Conservation (phyloP, 108 stramenopile species). For the Pseudonitzschia multiseries region DNA sequence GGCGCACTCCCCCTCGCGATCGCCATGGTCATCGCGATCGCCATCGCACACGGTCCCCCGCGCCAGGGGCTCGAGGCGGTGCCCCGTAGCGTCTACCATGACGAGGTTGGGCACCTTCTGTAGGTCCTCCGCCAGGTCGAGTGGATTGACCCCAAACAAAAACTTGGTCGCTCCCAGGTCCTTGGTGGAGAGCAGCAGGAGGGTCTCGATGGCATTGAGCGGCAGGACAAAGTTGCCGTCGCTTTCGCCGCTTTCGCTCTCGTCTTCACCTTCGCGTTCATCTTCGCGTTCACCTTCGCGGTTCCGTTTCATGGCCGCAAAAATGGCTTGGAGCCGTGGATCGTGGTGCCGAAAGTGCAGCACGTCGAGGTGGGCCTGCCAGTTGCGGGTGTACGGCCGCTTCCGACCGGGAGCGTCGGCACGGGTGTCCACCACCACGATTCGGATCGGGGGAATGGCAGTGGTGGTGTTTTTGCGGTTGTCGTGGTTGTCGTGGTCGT, state of each 20-base stretch:
- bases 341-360: slow-evolving; percentile 10
- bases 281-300: too few relatives aligned
- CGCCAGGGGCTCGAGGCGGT: slow-evolving; percentile 13
- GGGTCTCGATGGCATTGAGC: slow-evolving; percentile 26
- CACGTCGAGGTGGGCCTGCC: slow-evolving; percentile 13
- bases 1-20: too few relatives aligned
- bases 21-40: too few relatives aligned
- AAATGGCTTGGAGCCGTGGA: slow-evolving; percentile 15
- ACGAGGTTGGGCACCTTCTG: slow-evolving; percentile 18
- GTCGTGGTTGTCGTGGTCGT: too few relatives aligned
- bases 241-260: too few relatives aligned
- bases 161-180: slow-evolving; percentile 26
- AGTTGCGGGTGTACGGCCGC: slow-evolving; percentile 22
- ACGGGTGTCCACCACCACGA: slow-evolving; percentile 25
- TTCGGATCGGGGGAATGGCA: slow-evolving; percentile 19
- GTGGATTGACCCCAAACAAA: slow-evolving; percentile 18
- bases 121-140: slow-evolving; percentile 2
- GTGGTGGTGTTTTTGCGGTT: too few relatives aligned
- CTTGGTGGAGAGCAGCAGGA: slow-evolving; percentile 25
- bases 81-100: slow-evolving; percentile 34
- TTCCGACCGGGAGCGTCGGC: slow-evolving; percentile 18
- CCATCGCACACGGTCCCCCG: slow-evolving; percentile 8
- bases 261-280: too few relatives aligned
- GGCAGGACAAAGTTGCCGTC: slow-evolving; percentile 18
- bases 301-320: not conserved